These are phyloP conservation scores for Excoecaria agallocha DNA, from an alignment of 345 rosid species.

Conservation along the genomic window DNA sequence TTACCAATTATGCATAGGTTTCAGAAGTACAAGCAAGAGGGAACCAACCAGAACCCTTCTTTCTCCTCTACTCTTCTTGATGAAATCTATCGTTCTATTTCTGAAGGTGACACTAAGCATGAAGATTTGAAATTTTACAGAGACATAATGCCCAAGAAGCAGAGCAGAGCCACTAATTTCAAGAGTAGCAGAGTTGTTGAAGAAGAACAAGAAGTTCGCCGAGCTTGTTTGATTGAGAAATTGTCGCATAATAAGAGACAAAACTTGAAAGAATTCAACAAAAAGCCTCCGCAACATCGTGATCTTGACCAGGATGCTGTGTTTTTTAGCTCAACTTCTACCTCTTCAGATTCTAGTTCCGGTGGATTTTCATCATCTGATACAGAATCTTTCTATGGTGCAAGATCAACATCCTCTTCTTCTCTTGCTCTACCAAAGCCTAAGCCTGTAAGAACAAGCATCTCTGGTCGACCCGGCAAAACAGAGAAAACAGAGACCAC, in stretches of 20 bases:
- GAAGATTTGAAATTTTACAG: slow-evolving; percentile 43
- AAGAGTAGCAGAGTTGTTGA: slow-evolving; percentile 16
- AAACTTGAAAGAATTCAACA: slow-evolving; percentile 30
- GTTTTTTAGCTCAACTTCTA: slow-evolving; percentile 64
- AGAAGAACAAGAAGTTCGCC: slow-evolving; percentile 23
- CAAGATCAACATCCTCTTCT: slow-evolving; percentile 40
- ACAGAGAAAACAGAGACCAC: slow-evolving; percentile 33
- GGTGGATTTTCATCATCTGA: slow-evolving; percentile 84
- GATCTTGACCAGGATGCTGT: slow-evolving; percentile 42
- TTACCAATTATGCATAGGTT: slow-evolving; percentile 33
- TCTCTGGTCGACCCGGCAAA: slow-evolving; percentile 34
- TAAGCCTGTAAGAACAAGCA: slow-evolving; percentile 43
- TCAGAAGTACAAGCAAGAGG: slow-evolving; percentile 34
- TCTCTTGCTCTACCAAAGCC: slow-evolving; percentile 39
- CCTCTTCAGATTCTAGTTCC: slow-evolving; percentile 73
- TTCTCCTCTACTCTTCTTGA: slow-evolving; percentile 91
- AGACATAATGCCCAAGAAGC: slow-evolving; percentile 36
- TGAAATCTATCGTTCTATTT: slow-evolving; percentile 84
- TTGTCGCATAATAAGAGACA: slow-evolving; percentile 30
- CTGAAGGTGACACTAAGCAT: slow-evolving; percentile 35
- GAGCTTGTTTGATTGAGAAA: slow-evolving; percentile 40
- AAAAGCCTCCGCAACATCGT: slow-evolving; percentile 24
- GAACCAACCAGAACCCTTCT: slow-evolving; percentile 62
- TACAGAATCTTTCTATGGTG: slow-evolving; percentile 48
- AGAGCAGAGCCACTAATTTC: slow-evolving; percentile 16